Percentiles rank a stretch among this genome's conserved stretches.
phyloP scores from a whole-genome alignment of 2,329 filamentous ascomycete genomes.

The Neospermospora avenae region DNA sequence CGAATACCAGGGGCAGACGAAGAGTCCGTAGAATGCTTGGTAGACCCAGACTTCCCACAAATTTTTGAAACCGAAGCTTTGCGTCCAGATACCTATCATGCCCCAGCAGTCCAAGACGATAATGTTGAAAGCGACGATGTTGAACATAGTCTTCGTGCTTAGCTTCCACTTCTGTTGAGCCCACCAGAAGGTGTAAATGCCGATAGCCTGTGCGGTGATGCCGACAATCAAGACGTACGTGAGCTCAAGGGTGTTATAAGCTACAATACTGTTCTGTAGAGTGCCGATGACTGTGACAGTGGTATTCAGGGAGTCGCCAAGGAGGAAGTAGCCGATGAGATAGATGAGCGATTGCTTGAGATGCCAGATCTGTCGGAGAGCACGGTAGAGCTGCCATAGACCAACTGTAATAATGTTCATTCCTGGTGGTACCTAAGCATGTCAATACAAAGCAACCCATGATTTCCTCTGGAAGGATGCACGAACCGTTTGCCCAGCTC shows the following conservation, averaged over 20 bases:
- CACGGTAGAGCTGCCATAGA: constrained; percentile 40
- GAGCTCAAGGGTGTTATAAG: constrained; percentile 60
- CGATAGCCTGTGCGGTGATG: constrained; percentile 58
- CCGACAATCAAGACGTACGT: constrained; percentile 66
- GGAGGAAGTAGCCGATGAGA: constrained; percentile 61
- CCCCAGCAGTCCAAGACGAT: constrained; percentile 46
- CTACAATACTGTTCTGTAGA: constrained; percentile 61
- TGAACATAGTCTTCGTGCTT: constrained; percentile 66
- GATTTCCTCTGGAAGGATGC: background rate
- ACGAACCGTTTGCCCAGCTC: constrained; percentile 43
- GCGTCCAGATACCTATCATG: constrained; percentile 45
- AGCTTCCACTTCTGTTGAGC: constrained; percentile 58
- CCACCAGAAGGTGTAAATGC: constrained; percentile 60
- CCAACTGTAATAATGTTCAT: constrained; percentile 44
- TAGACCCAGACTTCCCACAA: constrained; percentile 43
- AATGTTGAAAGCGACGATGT: constrained; percentile 44
- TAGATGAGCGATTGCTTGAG: constrained; percentile 64
- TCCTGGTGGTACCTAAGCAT: constrained; percentile 42
- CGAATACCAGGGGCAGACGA: constrained; percentile 9
- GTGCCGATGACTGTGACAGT: constrained; percentile 65
- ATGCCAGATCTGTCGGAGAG: constrained; percentile 56
- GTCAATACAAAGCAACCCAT: background rate
- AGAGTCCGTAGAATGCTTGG: constrained; percentile 8
- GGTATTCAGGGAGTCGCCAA: constrained; percentile 66
- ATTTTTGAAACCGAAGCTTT: constrained; percentile 43